Evolutionary conservation across 1,284 basidiomycete species (phyloP).

Genomic region (Vanrija sp.): DNA sequence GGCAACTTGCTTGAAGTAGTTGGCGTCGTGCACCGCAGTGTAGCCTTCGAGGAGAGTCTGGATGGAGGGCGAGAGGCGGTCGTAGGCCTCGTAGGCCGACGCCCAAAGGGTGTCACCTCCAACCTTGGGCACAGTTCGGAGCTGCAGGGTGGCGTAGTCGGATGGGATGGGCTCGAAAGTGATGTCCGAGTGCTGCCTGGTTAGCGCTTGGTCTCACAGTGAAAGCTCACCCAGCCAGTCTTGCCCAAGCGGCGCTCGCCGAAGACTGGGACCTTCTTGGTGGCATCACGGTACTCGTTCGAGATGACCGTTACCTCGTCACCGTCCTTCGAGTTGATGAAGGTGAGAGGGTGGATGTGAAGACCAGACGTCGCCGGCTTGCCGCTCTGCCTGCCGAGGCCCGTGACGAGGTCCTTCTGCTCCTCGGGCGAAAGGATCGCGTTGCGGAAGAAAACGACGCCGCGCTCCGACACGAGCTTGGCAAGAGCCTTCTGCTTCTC

Average conservation of each 20-base stretch:
- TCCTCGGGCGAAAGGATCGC: constrained; percentile 53
- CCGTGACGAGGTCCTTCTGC: constrained; percentile 52
- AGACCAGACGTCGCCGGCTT: constrained; percentile 57
- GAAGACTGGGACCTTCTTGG: constrained; percentile 26
- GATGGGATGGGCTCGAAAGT: constrained; percentile 64
- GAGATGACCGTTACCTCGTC: constrained; percentile 56
- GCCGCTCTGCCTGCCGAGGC: constrained; percentile 56
- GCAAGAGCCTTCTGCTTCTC: constrained; percentile 27
- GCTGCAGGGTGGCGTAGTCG: constrained; percentile 52
- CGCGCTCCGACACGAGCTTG: constrained; percentile 57
- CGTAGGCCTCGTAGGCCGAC: constrained; percentile 55
- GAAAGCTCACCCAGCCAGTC: not conserved
- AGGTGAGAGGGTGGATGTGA: constrained; percentile 61
- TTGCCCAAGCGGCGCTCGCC: constrained; percentile 38
- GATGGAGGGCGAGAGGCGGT: constrained; percentile 37
- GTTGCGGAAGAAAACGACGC: constrained; percentile 64
- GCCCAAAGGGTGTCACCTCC: constrained; percentile 46
- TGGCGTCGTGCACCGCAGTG: constrained; percentile 58
- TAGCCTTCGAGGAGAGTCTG: constrained; percentile 35
- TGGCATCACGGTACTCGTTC: constrained; percentile 43
- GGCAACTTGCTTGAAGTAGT: constrained; percentile 51
- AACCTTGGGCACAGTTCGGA: constrained; percentile 55
- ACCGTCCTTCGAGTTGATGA: constrained; percentile 49
- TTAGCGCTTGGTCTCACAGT: constrained; percentile 26
- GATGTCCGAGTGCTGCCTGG: constrained; percentile 54